Base-by-base conservation (phyloP, 106 monocot species). In the Cymbidium sinense region DNA sequence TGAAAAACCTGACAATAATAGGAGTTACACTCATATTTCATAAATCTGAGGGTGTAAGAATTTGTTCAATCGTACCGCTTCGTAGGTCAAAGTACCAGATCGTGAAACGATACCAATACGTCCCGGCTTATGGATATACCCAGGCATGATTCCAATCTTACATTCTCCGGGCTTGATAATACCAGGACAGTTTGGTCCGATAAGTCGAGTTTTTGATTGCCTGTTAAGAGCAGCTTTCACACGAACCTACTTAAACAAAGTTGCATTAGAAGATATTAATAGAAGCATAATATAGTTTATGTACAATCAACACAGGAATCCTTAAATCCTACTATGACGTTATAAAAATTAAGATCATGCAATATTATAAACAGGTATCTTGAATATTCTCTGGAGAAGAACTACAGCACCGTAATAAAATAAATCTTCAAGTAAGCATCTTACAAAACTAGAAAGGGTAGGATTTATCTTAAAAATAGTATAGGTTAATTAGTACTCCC, bases 101-200 rank as follows among this genome's bases (percentile, higher is more conserved):
- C 98, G 85, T 61, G 98, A 99, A 82, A 99, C 94, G 54, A 99
- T 92, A 35, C 98, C 98, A 52, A 99, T 77, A 70, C 92, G 92
- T 29, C 98, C 98, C 12, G 98, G 98, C 82, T 99, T 99, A 86
- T 99, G 98, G 81, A 99, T 99, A 77, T 99, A 99, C 11, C 98
- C 98, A 83, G 98, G 98, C 98, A 99, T 99, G 58, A 99, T 99
- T 74, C 98, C 98, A 80, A 99, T 99, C 81, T 99, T 99, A 79
- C 98, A 99, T 83, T 99, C 98, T 67, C 98, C 98, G 50, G 98
- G 98, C 77, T 99, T 99, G 33, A 99, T 99, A 51, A 99, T 99
- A 11, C 98, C 98, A 73, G 98, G 98, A 75, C 98, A 99, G 51
- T 99, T 99, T 55, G 98, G 98, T 69, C 98, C 98, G 72, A 99